Evolutionary conservation across 257 asterid genomes (phyloP), one percentile per base, ranked within the genome.

Genomic region (Penstemon barbatus): DNA sequence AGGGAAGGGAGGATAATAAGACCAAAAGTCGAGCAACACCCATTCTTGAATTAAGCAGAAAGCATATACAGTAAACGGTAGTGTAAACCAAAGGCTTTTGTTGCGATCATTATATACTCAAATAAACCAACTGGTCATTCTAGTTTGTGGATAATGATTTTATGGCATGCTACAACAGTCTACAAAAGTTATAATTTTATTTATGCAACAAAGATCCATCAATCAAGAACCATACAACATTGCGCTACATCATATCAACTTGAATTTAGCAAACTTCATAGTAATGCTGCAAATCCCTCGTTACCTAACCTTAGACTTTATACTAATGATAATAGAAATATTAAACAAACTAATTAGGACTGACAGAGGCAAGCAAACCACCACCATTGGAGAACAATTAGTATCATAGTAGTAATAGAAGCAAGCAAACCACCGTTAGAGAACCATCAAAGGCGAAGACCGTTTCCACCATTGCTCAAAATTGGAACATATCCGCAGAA

Each of bases 201-300:
- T 71, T 70, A 61, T 74, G 13, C 12, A 49, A 67, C 64, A 65
- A 54, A 19, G 15, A 55, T n/a, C 65, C 70, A 67, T 5, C 74
- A 72, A 69, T 49, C 71, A 69, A 71, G 66, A 75, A 68, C 71
- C 55, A 51, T 6, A 68, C 19, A 37, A 71, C 12, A 71, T 8
- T 15, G 18, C 18, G 18, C 18, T 50, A 48, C 72, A 56, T 56
- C 61, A 56, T 53, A 65, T 49, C 3, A 19, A 57, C 57, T 10
- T n/a, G 19, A 19, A 53, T 8, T 40, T 37, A 49, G 15, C 4
- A 19, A 43, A 65, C 63, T 61, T 48, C 64, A 9, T 39, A 40
- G 9, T 51, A 45, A 37, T 13, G 53, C 73, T 69, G 73, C 77
- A 70, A 71, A 76, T 52, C 71, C 67, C 67, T 57, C 7, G 6